Evolutionary conservation across 1,284 basidiomycete genomes (phyloP).

Genomic region (Ganoderma meredithae): DNA sequence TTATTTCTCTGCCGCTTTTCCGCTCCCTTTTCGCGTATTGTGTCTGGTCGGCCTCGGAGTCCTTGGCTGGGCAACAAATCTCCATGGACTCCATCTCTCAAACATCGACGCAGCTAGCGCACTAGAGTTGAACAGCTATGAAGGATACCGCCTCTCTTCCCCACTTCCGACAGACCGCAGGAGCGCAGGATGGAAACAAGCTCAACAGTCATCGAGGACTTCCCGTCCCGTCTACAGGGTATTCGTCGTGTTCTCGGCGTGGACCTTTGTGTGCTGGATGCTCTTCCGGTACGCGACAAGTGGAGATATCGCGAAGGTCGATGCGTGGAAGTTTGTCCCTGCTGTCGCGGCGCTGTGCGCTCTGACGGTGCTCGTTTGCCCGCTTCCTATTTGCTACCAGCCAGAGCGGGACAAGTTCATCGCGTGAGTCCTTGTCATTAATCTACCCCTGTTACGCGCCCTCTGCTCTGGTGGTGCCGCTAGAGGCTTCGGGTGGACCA

Average conservation of each 20-base stretch:
- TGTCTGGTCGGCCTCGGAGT: constrained; percentile 51
- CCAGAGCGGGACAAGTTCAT: constrained; percentile 79
- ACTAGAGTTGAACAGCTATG: constrained; percentile 62
- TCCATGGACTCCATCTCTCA: constrained; percentile 81
- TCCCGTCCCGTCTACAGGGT: constrained; percentile 76
- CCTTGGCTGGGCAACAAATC: constrained; percentile 70
- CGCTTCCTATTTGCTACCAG: constrained; percentile 71
- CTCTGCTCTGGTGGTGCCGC: not conserved
- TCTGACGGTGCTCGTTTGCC: constrained; percentile 66
- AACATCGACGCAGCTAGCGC: constrained; percentile 78
- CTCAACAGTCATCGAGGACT: constrained; percentile 47
- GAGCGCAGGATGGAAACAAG: constrained; percentile 41
- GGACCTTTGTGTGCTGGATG: constrained; percentile 71
- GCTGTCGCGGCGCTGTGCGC: constrained; percentile 69
- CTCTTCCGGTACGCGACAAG: constrained; percentile 67
- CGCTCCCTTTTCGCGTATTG: constrained; percentile 48
- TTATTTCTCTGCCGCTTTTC: constrained; percentile 44
- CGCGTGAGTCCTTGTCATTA: constrained; percentile 58
- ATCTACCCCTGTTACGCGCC: constrained; percentile 1
- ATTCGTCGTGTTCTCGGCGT: constrained; percentile 63
- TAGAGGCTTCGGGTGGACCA: not conserved
- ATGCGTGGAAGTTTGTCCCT: constrained; percentile 80
- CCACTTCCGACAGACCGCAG: constrained; percentile 43
- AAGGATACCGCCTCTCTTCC: constrained; percentile 40
- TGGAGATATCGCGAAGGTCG: constrained; percentile 66